Evolutionary conservation across 495 filamentous ascomycete species (phyloP).

Genomic region (Penicillium riverlandense): DNA sequence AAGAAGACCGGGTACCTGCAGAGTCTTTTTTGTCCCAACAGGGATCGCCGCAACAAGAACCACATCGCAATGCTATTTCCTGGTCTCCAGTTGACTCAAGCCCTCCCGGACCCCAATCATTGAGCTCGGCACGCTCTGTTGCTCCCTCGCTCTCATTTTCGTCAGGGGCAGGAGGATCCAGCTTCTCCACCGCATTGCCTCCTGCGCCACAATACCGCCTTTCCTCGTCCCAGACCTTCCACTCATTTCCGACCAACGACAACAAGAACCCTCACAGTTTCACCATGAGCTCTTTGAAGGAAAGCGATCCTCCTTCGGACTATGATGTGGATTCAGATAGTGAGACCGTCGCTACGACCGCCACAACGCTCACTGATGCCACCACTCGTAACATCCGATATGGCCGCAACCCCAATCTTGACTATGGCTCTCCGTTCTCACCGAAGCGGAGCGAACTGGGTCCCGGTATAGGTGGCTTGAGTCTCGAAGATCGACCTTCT

Average conservation of each 20-base stretch:
- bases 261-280: slow-evolving; percentile 26
- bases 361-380: slow-evolving; percentile 28
- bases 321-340: slow-evolving; percentile 38
- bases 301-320: slow-evolving; percentile 25
- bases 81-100: slow-evolving; percentile 9
- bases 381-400: slow-evolving; percentile 36
- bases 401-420: slow-evolving; percentile 12
- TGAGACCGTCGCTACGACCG: slow-evolving; percentile 32
- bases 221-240: slow-evolving; percentile 9
- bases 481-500: slow-evolving; percentile 32
- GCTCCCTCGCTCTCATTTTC: slow-evolving; percentile 27
- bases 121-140: slow-evolving; percentile 11
- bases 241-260: slow-evolving; percentile 8
- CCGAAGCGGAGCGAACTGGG: slow-evolving; percentile 29
- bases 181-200: slow-evolving; percentile 23
- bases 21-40: slow-evolving; percentile 1
- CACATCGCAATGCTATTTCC: slow-evolving; percentile 2
- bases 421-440: slow-evolving; percentile 15
- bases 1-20: slow-evolving; percentile 2
- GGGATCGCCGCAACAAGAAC: background rate
- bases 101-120: slow-evolving; percentile 10
- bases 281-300: slow-evolving; percentile 28
- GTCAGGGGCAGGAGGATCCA: slow-evolving; percentile 21
- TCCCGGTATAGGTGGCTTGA: slow-evolving; percentile 32
- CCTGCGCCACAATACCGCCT: slow-evolving; percentile 17